Evolutionary conservation across 1,284 basidiomycete genomes (phyloP).

Genomic region (Earliella scabrosa): DNA sequence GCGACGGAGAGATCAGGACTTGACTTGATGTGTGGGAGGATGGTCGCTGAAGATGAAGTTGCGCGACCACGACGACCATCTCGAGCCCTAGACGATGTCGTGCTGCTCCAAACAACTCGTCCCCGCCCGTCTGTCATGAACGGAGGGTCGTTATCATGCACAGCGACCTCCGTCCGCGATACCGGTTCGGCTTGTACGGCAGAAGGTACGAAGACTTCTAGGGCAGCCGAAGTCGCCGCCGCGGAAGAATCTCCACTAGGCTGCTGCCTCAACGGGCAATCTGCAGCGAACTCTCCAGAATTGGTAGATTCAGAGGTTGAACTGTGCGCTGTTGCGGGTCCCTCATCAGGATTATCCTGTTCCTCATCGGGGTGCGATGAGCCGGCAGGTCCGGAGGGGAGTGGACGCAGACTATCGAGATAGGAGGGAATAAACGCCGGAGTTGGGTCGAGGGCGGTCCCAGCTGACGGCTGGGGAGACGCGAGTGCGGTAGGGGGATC

Average conservation of each 20-base stretch:
- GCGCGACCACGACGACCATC: constrained; percentile 24
- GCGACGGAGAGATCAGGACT: constrained; percentile 1
- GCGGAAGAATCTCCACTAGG: not conserved
- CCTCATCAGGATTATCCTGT: not conserved
- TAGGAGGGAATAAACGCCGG: constrained; percentile 18
- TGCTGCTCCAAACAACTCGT: constrained; percentile 59
- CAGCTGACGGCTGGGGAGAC: not conserved
- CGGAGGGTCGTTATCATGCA: constrained; percentile 51
- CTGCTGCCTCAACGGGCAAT: not conserved
- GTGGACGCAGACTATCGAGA: constrained; percentile 11
- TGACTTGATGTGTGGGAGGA: constrained; percentile 13
- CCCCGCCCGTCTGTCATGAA: constrained; percentile 61
- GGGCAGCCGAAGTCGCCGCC: not conserved
- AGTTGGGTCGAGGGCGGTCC: constrained; percentile 6
- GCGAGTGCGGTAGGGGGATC: not conserved
- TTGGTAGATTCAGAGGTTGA: not conserved
- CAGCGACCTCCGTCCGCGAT: not conserved
- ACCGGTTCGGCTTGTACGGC: not conserved
- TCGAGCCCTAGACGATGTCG: constrained; percentile 22
- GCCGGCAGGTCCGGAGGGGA: constrained; percentile 7
- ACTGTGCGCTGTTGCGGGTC: not conserved
- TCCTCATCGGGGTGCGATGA: not conserved
- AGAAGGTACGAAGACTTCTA: not conserved
- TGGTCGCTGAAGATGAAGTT: constrained; percentile 10
- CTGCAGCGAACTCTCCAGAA: not conserved